Conservation (phyloP, 2,329 filamentous ascomycete species). For the Penicillium sp. region DNA sequence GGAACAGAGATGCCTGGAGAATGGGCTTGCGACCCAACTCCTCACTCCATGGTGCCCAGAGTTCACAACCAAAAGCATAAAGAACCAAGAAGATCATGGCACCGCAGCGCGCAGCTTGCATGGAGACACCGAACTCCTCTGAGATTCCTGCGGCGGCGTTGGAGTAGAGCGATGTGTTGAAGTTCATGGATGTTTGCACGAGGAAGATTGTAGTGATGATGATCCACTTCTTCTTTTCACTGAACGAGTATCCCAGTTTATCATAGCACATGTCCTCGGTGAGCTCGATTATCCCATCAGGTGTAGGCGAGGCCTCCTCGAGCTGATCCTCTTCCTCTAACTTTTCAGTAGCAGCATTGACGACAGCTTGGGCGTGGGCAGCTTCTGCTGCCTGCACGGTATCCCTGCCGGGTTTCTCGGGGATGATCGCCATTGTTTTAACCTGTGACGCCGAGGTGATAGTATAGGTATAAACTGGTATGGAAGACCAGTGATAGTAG, state of each 20-base stretch:
- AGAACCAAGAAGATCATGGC: constrained; percentile 75
- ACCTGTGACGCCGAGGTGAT: neutral
- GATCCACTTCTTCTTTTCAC: constrained; percentile 66
- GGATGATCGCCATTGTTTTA: constrained; percentile 20
- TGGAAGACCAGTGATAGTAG: neutral
- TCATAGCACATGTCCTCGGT: constrained; percentile 63
- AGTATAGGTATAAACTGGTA: constrained; percentile 1
- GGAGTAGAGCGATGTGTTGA: constrained; percentile 73
- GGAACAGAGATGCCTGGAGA: constrained; percentile 68
- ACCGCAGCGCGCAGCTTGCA: constrained; percentile 68
- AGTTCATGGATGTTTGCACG: constrained; percentile 75
- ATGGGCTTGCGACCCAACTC: constrained; percentile 76
- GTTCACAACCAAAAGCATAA: constrained; percentile 83
- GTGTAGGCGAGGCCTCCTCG: constrained; percentile 25
- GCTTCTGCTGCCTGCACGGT: constrained; percentile 33
- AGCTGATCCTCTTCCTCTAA: constrained; percentile 24
- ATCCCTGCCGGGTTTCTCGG: constrained; percentile 25
- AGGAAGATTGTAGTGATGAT: constrained; percentile 72
- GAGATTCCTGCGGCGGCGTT: constrained; percentile 66
- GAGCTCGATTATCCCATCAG: constrained; percentile 37
- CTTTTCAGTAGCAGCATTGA: constrained; percentile 25
- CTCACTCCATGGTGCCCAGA: constrained; percentile 87
- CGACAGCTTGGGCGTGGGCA: constrained; percentile 33
- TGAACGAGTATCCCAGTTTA: constrained; percentile 63
- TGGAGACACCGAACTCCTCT: constrained; percentile 66